Evolutionary conservation across 257 asterid species (phyloP).

Genomic region (Cynanchum wilfordii): DNA sequence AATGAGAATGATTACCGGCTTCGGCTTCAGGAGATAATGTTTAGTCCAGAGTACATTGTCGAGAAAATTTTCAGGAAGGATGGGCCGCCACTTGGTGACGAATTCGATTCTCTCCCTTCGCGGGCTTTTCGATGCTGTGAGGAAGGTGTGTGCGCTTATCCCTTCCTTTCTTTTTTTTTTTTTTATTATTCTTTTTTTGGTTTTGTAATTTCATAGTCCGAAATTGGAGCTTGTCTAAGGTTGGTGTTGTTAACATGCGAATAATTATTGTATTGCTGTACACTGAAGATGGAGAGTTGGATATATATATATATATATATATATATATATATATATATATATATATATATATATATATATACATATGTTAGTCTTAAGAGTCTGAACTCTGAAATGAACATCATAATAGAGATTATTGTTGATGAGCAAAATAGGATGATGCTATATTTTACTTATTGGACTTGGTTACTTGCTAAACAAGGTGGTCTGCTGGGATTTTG

Average conservation of each 20-base stretch:
- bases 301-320: neutral
- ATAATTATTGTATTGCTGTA: neutral
- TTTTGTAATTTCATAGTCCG: neutral
- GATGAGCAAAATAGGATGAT: neutral
- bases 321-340: neutral
- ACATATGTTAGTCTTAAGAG: neutral
- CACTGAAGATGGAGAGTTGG: neutral
- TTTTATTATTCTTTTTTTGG: neutral
- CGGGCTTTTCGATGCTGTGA: constrained; percentile 39
- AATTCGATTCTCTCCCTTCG: constrained; percentile 64
- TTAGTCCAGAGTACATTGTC: constrained; percentile 56
- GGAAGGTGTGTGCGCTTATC: neutral
- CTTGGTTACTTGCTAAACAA: neutral
- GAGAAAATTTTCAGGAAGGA: constrained; percentile 72
- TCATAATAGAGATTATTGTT: neutral
- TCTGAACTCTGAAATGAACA: neutral
- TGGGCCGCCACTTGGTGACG: constrained; percentile 79
- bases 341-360: too few relatives aligned
- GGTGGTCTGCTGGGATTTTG: neutral
- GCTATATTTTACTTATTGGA: neutral
- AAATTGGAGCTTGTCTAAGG: neutral
- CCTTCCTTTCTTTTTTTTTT: too few relatives aligned
- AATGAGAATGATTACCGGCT: constrained; percentile 50
- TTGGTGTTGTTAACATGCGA: neutral
- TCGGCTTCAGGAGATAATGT: constrained; percentile 72